These are phyloP conservation scores for Aureobasidium zeae DNA, from an alignment of 2,329 filamentous ascomycete genomes.

Conservation along the genomic window DNA sequence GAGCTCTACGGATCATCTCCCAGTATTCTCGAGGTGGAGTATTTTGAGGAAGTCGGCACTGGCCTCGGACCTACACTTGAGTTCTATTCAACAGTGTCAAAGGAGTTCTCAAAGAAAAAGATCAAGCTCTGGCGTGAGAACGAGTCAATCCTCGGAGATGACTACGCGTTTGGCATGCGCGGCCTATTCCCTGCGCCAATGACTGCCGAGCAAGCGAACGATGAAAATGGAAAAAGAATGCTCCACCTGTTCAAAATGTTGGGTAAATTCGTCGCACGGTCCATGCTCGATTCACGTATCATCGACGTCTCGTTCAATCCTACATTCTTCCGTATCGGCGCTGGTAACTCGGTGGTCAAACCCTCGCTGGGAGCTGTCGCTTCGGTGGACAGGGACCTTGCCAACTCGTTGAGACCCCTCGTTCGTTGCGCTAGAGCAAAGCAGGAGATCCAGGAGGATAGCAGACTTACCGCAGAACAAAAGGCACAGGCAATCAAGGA, in stretches of 20 bases:
- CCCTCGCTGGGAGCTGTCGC: conserved; percentile 86
- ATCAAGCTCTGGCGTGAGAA: conserved; percentile 93
- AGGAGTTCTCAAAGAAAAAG: conserved; percentile 95
- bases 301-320: conserved; percentile 97
- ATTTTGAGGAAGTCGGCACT: conserved; percentile 97
- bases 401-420: conserved; percentile 73
- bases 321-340: conserved; percentile 91
- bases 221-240: conserved; percentile 76
- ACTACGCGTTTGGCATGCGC: conserved; percentile 74
- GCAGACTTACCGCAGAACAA: conserved; percentile 53
- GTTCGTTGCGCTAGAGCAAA: conserved; percentile 81
- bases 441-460: conserved; percentile 68
- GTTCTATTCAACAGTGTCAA: conserved; percentile 95
- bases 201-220: conserved; percentile 63
- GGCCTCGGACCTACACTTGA: conserved; percentile 91
- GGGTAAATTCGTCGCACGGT: conserved; percentile 93
- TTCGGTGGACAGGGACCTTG: conserved; percentile 76
- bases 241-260: conserved; percentile 85
- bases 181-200: conserved; percentile 90
- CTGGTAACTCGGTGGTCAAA: conserved; percentile 56
- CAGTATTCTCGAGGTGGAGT: conserved; percentile 92
- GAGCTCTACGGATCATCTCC: conserved; percentile 95
- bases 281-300: conserved; percentile 96
- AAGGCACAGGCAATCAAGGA: conserved; percentile 61
- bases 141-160: conserved; percentile 59